Evolutionary conservation across 257 asterid species (phyloP), one percentile per base, ranked within the genome.

Genomic region (Misopates orontium): DNA sequence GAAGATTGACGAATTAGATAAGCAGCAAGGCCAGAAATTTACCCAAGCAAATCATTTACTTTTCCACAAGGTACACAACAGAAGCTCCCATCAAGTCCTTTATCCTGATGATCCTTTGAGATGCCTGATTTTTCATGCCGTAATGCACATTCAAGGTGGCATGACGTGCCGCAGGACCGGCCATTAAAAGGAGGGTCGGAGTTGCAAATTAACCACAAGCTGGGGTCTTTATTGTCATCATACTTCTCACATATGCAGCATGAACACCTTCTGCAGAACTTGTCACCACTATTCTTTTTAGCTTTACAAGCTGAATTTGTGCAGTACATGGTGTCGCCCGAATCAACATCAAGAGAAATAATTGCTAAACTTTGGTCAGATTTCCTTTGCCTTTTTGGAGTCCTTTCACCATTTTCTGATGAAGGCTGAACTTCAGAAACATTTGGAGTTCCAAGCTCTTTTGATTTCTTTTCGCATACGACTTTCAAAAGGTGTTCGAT

Each of bases 151-250:
- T 85, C 87, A 44, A 90, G 85, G 77, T 90, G 97, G 79, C 92
- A 90, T 10, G 96, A 87, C 86, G 87, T 79, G 56, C 92, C 89
- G 73, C 97, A 90, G 1, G 95, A 79, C 12, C 60, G 68, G 16
- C 72, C 81, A 64, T 76, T 71, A 72, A 82, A 84, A 0, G 81
- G 90, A 63, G 88, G 82, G 74, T 84, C 87, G 0, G 87, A 76
- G 63, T 78, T 77, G 67, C 97, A 90, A 56, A 74, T 79, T 55
- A 90, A 70, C 97, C 97, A 90, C 68, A 90, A 68, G 71, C 92
- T 79, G 1, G 97, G 96, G 71, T 90, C 97, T 80, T 90, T 90
- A 62, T 90, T 90, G 64, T 90, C 97, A 66, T 90, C 97, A 59
- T 79, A 90, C 71, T 47, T 75, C 53, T 73, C 82, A 63, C 97